Evolutionary conservation across 768 basidiomycete genomes (phyloP).

Genomic region (Suillus lakei): DNA sequence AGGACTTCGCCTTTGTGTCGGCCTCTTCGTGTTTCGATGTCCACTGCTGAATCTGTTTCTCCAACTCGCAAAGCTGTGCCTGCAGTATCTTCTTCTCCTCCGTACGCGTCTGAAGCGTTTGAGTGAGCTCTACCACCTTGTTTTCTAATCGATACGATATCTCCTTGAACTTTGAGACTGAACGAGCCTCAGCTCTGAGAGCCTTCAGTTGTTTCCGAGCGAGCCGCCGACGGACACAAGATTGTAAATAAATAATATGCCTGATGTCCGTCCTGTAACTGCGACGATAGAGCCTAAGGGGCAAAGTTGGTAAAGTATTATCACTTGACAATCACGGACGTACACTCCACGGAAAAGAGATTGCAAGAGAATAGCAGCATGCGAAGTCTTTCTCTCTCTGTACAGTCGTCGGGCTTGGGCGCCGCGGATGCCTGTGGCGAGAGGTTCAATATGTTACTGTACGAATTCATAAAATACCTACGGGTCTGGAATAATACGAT

Average conservation of each 20-base stretch:
- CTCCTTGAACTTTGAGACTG: slow-evolving; percentile 97
- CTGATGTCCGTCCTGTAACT: slow-evolving; percentile 62
- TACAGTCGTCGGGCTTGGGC: slow-evolving; percentile 66
- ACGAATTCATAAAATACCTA: slow-evolving; percentile 48
- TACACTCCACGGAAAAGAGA: slow-evolving; percentile 89
- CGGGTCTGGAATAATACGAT: slow-evolving; percentile 84
- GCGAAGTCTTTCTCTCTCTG: slow-evolving; percentile 54
- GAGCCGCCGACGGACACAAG: slow-evolving; percentile 86
- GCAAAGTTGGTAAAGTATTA: slow-evolving; percentile 11
- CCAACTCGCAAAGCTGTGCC: slow-evolving; percentile 73
- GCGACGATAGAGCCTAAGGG: slow-evolving; percentile 56
- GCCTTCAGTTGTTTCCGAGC: slow-evolving; percentile 86
- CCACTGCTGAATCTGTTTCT: slow-evolving; percentile 88
- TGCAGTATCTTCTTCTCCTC: slow-evolving; percentile 90
- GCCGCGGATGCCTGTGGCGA: slow-evolving; percentile 70
- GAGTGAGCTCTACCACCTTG: slow-evolving; percentile 98
- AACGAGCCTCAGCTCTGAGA: slow-evolving; percentile 90
- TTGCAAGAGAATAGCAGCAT: slow-evolving; percentile 79
- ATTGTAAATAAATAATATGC: slow-evolving; percentile 85
- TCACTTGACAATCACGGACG: slow-evolving; percentile 36
- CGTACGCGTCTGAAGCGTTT: slow-evolving; percentile 87
- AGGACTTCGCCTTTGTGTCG: slow-evolving; percentile 71
- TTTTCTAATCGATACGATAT: slow-evolving; percentile 98
- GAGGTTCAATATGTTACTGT: slow-evolving; percentile 6
- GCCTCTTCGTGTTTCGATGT: slow-evolving; percentile 87